Conservation (phyloP, 306 rosid species). For the Carpinus fangiana region DNA sequence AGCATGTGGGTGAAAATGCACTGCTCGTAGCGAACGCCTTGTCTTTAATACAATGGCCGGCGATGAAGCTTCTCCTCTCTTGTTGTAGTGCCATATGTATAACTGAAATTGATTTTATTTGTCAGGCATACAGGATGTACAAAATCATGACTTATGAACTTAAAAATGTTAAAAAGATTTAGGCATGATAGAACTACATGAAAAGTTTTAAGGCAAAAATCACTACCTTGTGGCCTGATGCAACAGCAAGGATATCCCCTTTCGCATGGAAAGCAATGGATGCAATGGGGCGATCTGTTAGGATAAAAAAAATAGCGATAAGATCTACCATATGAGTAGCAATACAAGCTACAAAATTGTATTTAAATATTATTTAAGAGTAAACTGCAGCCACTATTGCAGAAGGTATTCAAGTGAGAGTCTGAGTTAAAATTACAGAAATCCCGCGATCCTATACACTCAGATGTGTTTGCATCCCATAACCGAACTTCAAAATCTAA, state of each 20-base stretch:
- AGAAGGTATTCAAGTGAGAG: slow-evolving; percentile 4
- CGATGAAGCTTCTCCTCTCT: slow-evolving; percentile 34
- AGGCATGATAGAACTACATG: slow-evolving; percentile 5
- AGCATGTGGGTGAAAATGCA: slow-evolving; percentile 52
- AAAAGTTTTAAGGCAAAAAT: slow-evolving; percentile 10
- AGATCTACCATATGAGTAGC: slow-evolving; percentile 5
- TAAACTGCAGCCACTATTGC: slow-evolving; percentile 4
- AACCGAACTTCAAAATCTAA: slow-evolving; percentile 52
- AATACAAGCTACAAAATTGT: slow-evolving; percentile 3
- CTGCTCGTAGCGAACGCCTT: slow-evolving; percentile 52
- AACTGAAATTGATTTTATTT: slow-evolving; percentile 33
- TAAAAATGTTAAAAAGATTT: not conserved
- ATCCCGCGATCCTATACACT: slow-evolving; percentile 37
- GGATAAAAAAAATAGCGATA: slow-evolving; percentile 10
- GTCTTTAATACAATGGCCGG: slow-evolving; percentile 42
- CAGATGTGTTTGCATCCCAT: slow-evolving; percentile 47
- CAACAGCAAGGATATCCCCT: slow-evolving; percentile 57
- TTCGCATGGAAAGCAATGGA: slow-evolving; percentile 55
- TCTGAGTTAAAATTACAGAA: slow-evolving; percentile 38
- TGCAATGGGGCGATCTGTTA: slow-evolving; percentile 51
- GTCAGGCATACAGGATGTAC: slow-evolving; percentile 7
- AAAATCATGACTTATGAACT: slow-evolving; percentile 12
- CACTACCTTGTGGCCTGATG: slow-evolving; percentile 50
- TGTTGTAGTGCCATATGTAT: slow-evolving; percentile 45
- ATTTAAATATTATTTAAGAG: not conserved